Base-by-base conservation (phyloP, 2,329 filamentous ascomycete genomes). In the Fusarium sp. region DNA sequence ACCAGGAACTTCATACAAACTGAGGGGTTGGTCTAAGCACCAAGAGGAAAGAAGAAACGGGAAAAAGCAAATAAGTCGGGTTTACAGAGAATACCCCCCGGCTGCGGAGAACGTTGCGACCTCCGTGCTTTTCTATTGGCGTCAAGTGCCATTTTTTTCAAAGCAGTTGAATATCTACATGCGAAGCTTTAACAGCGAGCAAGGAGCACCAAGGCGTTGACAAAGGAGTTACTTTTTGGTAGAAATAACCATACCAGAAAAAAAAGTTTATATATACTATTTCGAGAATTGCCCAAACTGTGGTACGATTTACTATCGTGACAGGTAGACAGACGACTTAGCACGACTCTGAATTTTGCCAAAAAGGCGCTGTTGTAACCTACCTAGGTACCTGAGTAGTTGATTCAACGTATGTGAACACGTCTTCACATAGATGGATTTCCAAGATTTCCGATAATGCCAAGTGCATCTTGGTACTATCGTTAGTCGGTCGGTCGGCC, bases 201-300 rank as follows among this genome's bases (percentile, higher is more conserved):
- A 70, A 73, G 71, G 71, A 67, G 71, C 63, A 72, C 42, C 52
- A 68, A 34, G 73, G 73, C 71, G 71, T 74, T 74, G 59, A 51
- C 10, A 61, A 66, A 47, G 69, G 58, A 58, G 42, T 53, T 60
- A 44, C 8, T 57, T 66, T 63, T 70, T 68, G 49, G 63, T 51
- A 67, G 43, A 71, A 71, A 72, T 38, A 66, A 38, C 29, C 44
- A 67, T 72, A 73, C 52, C 49, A 66, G 42, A 43, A 57, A 59
- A 57, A 71, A 69, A 72, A 70, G 42, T 46, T 55, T 44, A 60
- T 67, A 60, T 67, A 74, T 25, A 40, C 16, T 50, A 45, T 55
- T 61, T 45, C 25, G 42, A 18, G 9, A 53, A 8, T 20, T 25
- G 16, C 9, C 30, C 6, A 4, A 20, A n/a, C 7, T 45, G 42